A percentile compares a stretch with the other conserved stretches of the same genome.
These are phyloP conservation scores for Cyclanthera cordifolia DNA, from an alignment of 306 rosid genomes.

Conservation along the genomic window DNA sequence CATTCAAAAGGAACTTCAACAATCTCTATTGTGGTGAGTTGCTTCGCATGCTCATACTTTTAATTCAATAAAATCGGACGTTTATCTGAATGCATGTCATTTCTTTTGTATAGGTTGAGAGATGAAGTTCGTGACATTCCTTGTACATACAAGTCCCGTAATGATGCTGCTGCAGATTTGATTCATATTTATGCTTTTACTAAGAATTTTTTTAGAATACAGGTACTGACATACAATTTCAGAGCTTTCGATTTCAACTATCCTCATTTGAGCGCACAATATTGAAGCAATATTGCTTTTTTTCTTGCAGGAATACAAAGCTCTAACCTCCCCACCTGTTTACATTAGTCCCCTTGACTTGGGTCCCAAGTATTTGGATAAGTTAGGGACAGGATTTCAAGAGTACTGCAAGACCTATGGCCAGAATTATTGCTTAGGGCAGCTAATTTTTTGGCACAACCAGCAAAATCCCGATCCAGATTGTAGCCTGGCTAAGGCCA, in stretches of 20 bases:
- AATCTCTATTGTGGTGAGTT: slow-evolving; percentile 62
- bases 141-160: slow-evolving; percentile 92
- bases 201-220: slow-evolving; percentile 74
- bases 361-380: slow-evolving; percentile 80
- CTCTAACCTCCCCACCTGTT: slow-evolving; percentile 89
- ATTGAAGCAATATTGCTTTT: not conserved
- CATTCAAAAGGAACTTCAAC: slow-evolving; percentile 60
- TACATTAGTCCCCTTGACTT: slow-evolving; percentile 96
- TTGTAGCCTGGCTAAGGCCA: slow-evolving; percentile 48
- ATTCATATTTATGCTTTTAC: slow-evolving; percentile 91
- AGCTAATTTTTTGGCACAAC: slow-evolving; percentile 93
- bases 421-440: slow-evolving; percentile 90
- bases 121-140: slow-evolving; percentile 81
- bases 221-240: slow-evolving; percentile 26
- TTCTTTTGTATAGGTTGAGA: slow-evolving; percentile 59
- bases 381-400: slow-evolving; percentile 65
- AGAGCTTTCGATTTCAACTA: not conserved
- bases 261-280: not conserved
- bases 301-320: slow-evolving; percentile 53
- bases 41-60: slow-evolving; percentile 12
- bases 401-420: slow-evolving; percentile 82
- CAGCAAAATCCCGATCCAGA: slow-evolving; percentile 80
- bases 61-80: not conserved
- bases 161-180: slow-evolving; percentile 98
- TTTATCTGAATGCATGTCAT: slow-evolving; percentile 5